Evolutionary conservation across 1,139 yeast species (phyloP).

Genomic region (Arxiozyma slooffiae): DNA sequence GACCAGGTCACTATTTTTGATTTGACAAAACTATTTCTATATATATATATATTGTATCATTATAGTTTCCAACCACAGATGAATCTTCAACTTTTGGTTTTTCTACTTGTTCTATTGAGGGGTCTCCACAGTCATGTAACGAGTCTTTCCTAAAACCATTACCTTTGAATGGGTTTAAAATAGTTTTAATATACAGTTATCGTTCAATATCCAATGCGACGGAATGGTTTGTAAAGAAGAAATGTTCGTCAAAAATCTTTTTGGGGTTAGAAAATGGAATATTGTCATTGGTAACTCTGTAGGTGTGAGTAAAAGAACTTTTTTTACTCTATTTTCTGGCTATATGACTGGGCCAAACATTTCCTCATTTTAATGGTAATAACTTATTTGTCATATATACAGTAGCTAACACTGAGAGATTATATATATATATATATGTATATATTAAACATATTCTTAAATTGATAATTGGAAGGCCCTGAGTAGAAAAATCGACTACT

Average conservation of each 20-base stretch:
- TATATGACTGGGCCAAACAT: constrained; percentile 66
- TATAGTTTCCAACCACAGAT: constrained; percentile 10
- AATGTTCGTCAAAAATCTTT: constrained; percentile 56
- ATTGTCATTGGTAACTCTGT: constrained; percentile 83
- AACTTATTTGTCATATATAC: constrained; percentile 38
- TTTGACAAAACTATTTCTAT: constrained; percentile 73
- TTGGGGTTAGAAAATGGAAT: constrained; percentile 59
- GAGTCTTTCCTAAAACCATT: constrained; percentile 78
- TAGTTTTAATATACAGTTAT: constrained; percentile 35
- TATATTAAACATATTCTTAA: too few relatives aligned
- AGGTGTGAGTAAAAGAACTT: constrained; percentile 86
- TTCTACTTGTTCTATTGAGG: constrained; percentile 56
- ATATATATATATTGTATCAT: constrained; percentile 36
- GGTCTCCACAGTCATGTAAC: constrained; percentile 79
- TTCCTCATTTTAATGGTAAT: constrained; percentile 71
- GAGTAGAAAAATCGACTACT: not conserved
- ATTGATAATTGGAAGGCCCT: constrained; percentile 2
- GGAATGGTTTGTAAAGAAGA: constrained; percentile 41
- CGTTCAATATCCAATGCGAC: constrained; percentile 33
- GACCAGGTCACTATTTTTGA: constrained; percentile 82
- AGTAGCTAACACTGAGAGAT: constrained; percentile 55
- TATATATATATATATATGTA: constrained; percentile 58
- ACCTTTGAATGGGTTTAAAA: constrained; percentile 64
- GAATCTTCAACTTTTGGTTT: constrained; percentile 32
- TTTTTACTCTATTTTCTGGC: constrained; percentile 70